A percentile compares a stretch with the other conserved stretches of the same genome.
Evolutionary conservation across 2,329 filamentous ascomycete species (phyloP).

Genomic region (Hypoxylon sp.): DNA sequence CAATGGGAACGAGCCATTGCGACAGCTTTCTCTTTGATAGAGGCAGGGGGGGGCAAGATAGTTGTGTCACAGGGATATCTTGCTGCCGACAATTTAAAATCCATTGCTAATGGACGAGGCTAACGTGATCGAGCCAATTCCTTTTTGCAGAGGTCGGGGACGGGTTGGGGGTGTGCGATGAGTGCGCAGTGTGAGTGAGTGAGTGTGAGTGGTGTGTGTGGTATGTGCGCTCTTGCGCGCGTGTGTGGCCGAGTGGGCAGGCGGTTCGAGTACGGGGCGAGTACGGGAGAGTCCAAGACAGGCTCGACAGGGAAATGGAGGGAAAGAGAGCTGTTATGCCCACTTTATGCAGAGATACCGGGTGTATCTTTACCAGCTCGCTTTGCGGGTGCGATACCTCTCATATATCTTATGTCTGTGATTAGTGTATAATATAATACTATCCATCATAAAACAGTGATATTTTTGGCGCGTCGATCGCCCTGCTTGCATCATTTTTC

Average conservation of each 20-base stretch:
- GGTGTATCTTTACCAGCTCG: conserved; percentile 1
- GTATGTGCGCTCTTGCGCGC: too few relatives aligned
- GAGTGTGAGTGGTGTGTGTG: too few relatives aligned
- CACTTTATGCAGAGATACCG: conserved; percentile 1
- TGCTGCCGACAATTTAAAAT: conserved; percentile 35
- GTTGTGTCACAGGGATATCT: conserved; percentile 35
- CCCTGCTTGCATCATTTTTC: not conserved
- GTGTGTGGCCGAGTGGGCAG: conserved; percentile 14
- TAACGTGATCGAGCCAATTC: conserved; percentile 40
- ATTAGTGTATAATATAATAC: not conserved
- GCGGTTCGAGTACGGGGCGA: not conserved
- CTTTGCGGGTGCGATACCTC: not conserved
- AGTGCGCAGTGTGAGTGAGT: too few relatives aligned
- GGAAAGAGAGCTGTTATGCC: conserved; percentile 1
- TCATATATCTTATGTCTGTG: not conserved
- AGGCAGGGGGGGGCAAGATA: conserved; percentile 26
- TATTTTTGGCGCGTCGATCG: not conserved
- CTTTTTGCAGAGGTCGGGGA: conserved; percentile 22
- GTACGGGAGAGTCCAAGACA: conserved; percentile 1
- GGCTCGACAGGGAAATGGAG: not conserved
- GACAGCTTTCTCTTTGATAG: conserved; percentile 35
- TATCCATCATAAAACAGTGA: too few relatives aligned
- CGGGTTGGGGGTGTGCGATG: not conserved
- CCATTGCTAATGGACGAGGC: conserved; percentile 34
- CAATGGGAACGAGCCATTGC: conserved; percentile 37